A percentile compares a stretch with the other conserved stretches of the same genome.
These are phyloP conservation scores for Lophiostoma macrostomum DNA, from an alignment of 495 filamentous ascomycete species.

Conservation along the genomic window DNA sequence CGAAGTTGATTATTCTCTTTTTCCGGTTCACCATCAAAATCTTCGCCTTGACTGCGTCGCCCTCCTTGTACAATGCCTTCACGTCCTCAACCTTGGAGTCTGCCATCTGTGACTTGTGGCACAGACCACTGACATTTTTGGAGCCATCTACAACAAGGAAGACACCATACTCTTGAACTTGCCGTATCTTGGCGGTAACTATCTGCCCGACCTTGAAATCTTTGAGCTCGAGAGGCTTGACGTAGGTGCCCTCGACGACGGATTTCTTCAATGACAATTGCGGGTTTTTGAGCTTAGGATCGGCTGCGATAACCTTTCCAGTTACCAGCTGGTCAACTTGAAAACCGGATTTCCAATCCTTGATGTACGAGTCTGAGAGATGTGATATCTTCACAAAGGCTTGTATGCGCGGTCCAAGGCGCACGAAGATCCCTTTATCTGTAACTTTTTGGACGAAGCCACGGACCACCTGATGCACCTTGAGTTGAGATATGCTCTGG, in stretches of 20 bases:
- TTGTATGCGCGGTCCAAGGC: constrained; percentile 72
- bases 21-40: constrained; percentile 72
- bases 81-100: constrained; percentile 75
- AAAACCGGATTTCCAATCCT: constrained; percentile 92
- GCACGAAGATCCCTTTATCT: constrained; percentile 81
- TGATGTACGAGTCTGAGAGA: constrained; percentile 84
- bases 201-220: constrained; percentile 75
- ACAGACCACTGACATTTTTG: constrained; percentile 82
- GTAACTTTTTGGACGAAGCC: constrained; percentile 86
- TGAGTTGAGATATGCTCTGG: constrained; percentile 62
- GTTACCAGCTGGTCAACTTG: constrained; percentile 83
- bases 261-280: constrained; percentile 87
- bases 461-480: constrained; percentile 74
- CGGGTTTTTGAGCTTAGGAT: constrained; percentile 62
- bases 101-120: constrained; percentile 86
- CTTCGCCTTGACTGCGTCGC: constrained; percentile 87
- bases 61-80: constrained; percentile 76
- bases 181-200: constrained; percentile 83
- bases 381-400: constrained; percentile 81
- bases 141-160: constrained; percentile 88
- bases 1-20: constrained; percentile 76
- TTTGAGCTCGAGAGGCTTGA: constrained; percentile 61
- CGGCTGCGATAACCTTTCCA: constrained; percentile 71
- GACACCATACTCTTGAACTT: constrained; percentile 90
- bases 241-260: constrained; percentile 73